These are phyloP conservation scores for Neonothopanus nambi DNA, from an alignment of 1,284 basidiomycete species.

Conservation along the genomic window DNA sequence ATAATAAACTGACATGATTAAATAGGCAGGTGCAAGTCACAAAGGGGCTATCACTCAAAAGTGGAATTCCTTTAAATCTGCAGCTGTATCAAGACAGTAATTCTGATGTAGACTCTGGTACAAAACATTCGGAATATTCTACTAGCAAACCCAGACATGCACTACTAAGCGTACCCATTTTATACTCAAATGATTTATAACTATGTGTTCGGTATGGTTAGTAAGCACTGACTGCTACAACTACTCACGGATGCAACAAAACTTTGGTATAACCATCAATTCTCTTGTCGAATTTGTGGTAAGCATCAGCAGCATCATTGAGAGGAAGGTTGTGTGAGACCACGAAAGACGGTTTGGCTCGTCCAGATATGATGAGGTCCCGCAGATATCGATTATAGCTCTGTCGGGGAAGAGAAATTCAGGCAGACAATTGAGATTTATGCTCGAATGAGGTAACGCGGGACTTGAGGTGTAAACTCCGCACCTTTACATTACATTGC, in stretches of 20 bases:
- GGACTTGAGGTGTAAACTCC: slow-evolving; percentile 3
- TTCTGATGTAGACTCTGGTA: too few species aligned
- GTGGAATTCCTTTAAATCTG: too few species aligned
- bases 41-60: too few species aligned
- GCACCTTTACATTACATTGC: slow-evolving; percentile 55
- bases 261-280: slow-evolving; percentile 54
- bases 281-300: slow-evolving; percentile 50
- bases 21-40: too few species aligned
- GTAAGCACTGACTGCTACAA: too few species aligned
- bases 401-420: slow-evolving; percentile 22
- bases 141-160: too few species aligned
- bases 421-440: background rate
- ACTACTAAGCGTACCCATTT: too few species aligned
- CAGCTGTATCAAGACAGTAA: too few species aligned
- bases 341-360: slow-evolving; percentile 51
- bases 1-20: too few species aligned
- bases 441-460: background rate
- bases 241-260: slow-evolving; percentile 47
- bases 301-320: slow-evolving; percentile 46
- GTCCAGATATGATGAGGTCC: slow-evolving; percentile 51
- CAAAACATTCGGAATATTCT: too few species aligned
- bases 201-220: too few species aligned
- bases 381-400: slow-evolving; percentile 52
- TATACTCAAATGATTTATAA: too few species aligned
- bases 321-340: slow-evolving; percentile 50